Evolutionary conservation across 2,329 filamentous ascomycete genomes (phyloP), one percentile per base, ranked within the genome.

Genomic region (Reticulascus tulasneorum): DNA sequence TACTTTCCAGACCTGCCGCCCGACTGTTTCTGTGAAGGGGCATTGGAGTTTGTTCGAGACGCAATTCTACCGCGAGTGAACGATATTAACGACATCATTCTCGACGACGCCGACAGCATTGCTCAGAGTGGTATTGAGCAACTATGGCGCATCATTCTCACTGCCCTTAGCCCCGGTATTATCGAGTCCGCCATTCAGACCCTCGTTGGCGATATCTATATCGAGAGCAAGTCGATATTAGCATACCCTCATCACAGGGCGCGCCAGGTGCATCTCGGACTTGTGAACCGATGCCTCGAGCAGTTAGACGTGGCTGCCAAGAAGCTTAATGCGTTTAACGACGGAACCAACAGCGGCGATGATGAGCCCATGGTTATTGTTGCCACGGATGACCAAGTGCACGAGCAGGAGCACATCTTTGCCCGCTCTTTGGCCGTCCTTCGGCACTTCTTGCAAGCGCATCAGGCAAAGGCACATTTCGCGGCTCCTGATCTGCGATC

Each of bases 61-160:
- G 63, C 64, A 9, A 58, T 80, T 11, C 40, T 71, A 20, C 63
- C 65, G 6, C 62, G 71, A 24, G 59, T 77, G 6, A 66, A 68
- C 22, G 63, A 70, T 22, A 47, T 52, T 6, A 52, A 55, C 17
- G 65, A 65, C 16, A 64, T 72, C 31, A 52, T 69, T 15, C 59
- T 79, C 16, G 70, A 76, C 37, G 71, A 76, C 29, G 64, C 70
- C 7, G 62, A 68, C n/a, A 61, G 68, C 9, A 54, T 77, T 19
- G 64, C 73, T 46, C 73, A 67, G 42, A 74, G 59, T 46, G 76
- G 64, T 18, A 67, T 75, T 27, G 84, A 93, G 48, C 75, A 89
- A 38, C 66, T 95, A n/a, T 95, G 90, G 90, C 77, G 79, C 17
- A 77, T 95, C 49, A 79, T 91, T 22, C 64, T 94, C 35, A 81